phyloP scores from a whole-genome alignment of 108 stramenopile species.

The Pseudonitzschia multistriata region DNA sequence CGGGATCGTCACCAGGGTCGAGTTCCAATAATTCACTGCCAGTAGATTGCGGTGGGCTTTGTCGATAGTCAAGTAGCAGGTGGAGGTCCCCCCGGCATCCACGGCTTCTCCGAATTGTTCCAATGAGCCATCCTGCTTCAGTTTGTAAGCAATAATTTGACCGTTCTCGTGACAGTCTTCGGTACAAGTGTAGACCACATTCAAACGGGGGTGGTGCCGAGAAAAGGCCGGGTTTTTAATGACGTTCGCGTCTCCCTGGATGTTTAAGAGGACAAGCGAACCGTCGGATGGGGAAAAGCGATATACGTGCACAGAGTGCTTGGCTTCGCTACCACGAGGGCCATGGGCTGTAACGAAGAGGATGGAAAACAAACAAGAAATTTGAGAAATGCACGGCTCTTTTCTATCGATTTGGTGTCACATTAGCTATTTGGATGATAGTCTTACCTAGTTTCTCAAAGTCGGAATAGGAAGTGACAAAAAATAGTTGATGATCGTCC shows the following conservation, averaged over 20 bases:
- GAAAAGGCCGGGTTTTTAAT: constrained; percentile 94
- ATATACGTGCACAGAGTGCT: constrained; percentile 77
- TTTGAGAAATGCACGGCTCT: background rate
- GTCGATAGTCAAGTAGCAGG: constrained; percentile 94
- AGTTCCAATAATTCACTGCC: constrained; percentile 95
- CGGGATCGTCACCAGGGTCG: constrained; percentile 84
- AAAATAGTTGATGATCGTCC: constrained; percentile 61
- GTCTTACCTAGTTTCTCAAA: constrained; percentile 74
- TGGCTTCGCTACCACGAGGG: constrained; percentile 79
- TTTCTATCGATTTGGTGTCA: background rate
- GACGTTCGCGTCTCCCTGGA: constrained; percentile 56
- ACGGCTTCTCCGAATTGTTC: constrained; percentile 60
- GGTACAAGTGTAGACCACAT: constrained; percentile 95
- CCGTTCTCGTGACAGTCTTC: constrained; percentile 92
- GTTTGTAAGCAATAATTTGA: constrained; percentile 71
- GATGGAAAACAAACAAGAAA: background rate
- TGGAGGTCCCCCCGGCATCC: constrained; percentile 89
- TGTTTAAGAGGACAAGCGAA: constrained; percentile 78
- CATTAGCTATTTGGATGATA: background rate
- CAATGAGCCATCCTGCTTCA: constrained; percentile 65
- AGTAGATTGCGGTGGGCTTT: constrained; percentile 70
- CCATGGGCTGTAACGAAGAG: constrained; percentile 69
- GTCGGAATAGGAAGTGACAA: constrained; percentile 66
- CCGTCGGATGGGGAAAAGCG: constrained; percentile 80
- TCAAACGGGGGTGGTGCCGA: constrained; percentile 81